Conservation (phyloP, 2,329 filamentous ascomycete species). For the Zymoseptoria passerinii region DNA sequence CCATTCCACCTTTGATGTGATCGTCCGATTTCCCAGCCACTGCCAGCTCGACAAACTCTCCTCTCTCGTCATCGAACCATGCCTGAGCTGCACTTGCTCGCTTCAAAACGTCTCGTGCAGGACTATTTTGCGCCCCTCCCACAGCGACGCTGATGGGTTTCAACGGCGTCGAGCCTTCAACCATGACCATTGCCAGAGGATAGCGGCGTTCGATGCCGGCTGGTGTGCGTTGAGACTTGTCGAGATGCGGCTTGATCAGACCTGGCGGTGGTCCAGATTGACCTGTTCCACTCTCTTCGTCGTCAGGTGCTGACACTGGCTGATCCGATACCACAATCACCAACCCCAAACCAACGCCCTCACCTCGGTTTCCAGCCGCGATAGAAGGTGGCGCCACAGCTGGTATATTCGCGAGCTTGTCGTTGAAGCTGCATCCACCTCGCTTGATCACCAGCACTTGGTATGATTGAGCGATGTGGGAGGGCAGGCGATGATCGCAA, state of each 20-base stretch:
- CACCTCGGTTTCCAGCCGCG: not conserved
- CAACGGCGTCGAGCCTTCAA: constrained; percentile 37
- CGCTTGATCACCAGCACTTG: constrained; percentile 76
- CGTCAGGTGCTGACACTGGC: not conserved
- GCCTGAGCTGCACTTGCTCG: constrained; percentile 40
- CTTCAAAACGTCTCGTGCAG: constrained; percentile 41
- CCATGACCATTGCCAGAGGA: constrained; percentile 75
- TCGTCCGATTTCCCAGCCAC: constrained; percentile 14
- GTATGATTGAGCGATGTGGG: constrained; percentile 46
- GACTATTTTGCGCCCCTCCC: not conserved
- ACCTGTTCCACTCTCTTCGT: not conserved
- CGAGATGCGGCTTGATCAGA: constrained; percentile 61
- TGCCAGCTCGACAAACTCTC: not conserved
- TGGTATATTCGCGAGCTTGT: constrained; percentile 81
- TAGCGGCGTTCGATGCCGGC: constrained; percentile 60
- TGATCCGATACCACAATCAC: not conserved
- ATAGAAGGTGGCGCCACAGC: constrained; percentile 46
- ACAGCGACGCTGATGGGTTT: not conserved
- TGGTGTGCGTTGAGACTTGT: constrained; percentile 63
- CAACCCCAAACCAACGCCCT: not conserved
- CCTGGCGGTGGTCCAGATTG: constrained; percentile 5
- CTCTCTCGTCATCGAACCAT: constrained; percentile 6
- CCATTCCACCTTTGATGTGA: constrained; percentile 46
- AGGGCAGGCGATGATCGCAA: constrained; percentile 50
- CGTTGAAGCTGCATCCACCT: constrained; percentile 74